Base-by-base conservation (phyloP, 2,329 filamentous ascomycete genomes). In the Epichloe brachyelytri region DNA sequence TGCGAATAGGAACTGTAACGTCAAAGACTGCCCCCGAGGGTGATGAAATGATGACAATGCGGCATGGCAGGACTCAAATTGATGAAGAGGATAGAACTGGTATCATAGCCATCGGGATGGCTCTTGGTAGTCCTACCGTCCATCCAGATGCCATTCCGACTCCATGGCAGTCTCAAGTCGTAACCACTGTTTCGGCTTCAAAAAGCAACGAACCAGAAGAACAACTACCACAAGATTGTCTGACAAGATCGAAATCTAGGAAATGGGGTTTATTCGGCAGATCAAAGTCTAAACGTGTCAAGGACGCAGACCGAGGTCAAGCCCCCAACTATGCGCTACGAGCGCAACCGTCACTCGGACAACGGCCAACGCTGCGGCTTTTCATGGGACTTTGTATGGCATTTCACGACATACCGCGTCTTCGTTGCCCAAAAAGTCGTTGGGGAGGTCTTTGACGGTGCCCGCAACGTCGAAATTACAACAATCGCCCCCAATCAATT, bases 101-200 rank as follows among this genome's bases (percentile, higher is more conserved):
- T 11, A 55, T 64, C n/a, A 62, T 63, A 54, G 73, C 71, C 57
- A 88, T 89, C 54, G 86, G 86, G 10, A 82, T 89, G 74, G 85
- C 85, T 1, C 68, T 88, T 51, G 85, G 85, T 34, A 88, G 84
- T 59, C 85, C 85, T 22, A 69, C 73, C n/a, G 69, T 70, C 39
- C 64, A 67, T 15, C 67, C 68, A 36, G 53, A 55, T 36, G 50
- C 50, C 49, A 51, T 49, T 37, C 55, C 57, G 37, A 54, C 57
- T 19, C 62, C 62, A 36, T 65, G 62, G 57, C 64, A 60, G 36
- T 62, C 60, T 19, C 60, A 61, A 45, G 46, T 50, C 15, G 36
- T 53, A 47, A 60, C 60, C 47, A 59, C 58, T 11, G 58, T 60
- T 46, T 59, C 57, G 17, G 55, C 62, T 5, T 52, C 56, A 11